Evolutionary conservation across 306 rosid species (phyloP), one percentile per base, ranked within the genome.

Genomic region (Begonia peltatifolia): DNA sequence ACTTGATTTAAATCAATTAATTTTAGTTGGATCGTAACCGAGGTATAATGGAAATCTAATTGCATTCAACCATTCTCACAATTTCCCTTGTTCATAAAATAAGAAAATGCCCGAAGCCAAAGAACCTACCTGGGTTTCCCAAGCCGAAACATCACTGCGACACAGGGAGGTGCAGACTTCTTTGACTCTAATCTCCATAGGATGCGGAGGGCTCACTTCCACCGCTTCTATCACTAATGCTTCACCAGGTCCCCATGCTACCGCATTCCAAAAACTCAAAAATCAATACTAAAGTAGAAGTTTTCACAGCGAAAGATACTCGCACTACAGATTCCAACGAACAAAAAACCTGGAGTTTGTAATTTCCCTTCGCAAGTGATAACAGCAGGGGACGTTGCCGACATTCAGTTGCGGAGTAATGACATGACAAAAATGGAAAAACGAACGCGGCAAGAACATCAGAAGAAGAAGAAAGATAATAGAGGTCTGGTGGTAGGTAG

Each of bases 121-220:
- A 49, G 38, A 8, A 49, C 14, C 55, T 63, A 85, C 97, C 61
- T 90, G 95, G 48, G 80, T 71, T 61, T 90, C 92, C 97, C 90
- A 85, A 60, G 95, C 97, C 11, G 81, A 38, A 69, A 89, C 61
- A 58, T 90, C 97, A 46, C 87, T 85, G 58, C 97, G 87, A 61
- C 97, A 90, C 63, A 90, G 95, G 75, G 95, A 90, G 56, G 97
- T 85, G 66, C 63, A 83, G 53, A 80, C 83, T 47, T 85, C 88
- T 67, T 74, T 76, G 63, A 90, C 62, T 63, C 97, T 70, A 42
- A 90, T 83, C 74, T 90, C 95, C 70, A 68, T 44, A 12, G 77
- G 73, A 57, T 80, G 83, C 23, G 97, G 97, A 25, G 95, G 97
- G 53, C 73, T 71, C 14, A 90, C 80, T 61, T 85, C 55, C 16